Evolutionary conservation across 1,284 basidiomycete genomes (phyloP).

Genomic region (Puccinia novopanici): DNA sequence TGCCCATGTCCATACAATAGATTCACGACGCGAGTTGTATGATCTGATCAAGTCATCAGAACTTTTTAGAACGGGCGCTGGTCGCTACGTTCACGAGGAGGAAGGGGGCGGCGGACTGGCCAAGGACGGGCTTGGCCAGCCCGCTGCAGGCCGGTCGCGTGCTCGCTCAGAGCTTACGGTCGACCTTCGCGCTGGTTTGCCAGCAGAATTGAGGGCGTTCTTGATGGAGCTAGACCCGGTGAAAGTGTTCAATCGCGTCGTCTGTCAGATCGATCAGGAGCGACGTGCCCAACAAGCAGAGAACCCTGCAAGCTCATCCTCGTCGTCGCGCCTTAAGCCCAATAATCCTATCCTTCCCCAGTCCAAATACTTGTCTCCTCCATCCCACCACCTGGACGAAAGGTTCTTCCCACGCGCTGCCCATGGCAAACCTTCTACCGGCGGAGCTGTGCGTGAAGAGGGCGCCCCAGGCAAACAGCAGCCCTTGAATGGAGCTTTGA

Average conservation of each 20-base stretch:
- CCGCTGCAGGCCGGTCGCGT: neutral
- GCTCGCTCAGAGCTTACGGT: conserved; percentile 7
- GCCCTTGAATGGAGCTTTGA: neutral
- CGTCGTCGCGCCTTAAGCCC: neutral
- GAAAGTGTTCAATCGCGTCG: conserved; percentile 21
- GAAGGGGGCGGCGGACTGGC: neutral
- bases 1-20: neutral
- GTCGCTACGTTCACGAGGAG: neutral
- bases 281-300: neutral
- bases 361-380: conserved; percentile 19
- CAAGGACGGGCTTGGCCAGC: neutral
- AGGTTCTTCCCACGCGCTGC: neutral
- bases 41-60: conserved; percentile 21
- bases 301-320: no score
- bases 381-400: neutral
- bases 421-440: neutral
- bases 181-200: conserved; percentile 16
- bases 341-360: neutral
- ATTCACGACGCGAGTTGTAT: conserved; percentile 6
- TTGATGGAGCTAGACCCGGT: conserved; percentile 3
- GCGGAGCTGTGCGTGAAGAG: neutral
- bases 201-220: neutral
- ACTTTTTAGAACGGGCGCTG: neutral
- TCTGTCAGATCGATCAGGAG: conserved; percentile 30
- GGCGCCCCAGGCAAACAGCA: neutral